These are phyloP conservation scores for Thermothielavioides terrestris DNA, from an alignment of 495 filamentous ascomycete genomes.

Conservation along the genomic window DNA sequence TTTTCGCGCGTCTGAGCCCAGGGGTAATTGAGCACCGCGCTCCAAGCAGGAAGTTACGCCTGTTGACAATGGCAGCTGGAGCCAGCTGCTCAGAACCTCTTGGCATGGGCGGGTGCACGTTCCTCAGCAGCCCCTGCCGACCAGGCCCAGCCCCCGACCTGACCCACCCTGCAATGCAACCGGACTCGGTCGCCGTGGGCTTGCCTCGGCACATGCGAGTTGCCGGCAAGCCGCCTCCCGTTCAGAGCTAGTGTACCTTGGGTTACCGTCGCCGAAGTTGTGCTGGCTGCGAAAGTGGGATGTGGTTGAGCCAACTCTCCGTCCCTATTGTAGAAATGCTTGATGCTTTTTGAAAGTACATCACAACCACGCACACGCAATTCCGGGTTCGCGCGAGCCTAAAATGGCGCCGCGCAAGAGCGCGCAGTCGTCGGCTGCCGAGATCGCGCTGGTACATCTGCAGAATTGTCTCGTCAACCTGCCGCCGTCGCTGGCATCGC, in stretches of 20 bases:
- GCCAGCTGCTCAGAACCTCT: constrained; percentile 6
- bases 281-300: background rate
- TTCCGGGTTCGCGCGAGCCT: background rate
- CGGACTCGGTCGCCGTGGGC: constrained; percentile 2
- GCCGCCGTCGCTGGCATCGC: constrained; percentile 68
- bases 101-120: background rate
- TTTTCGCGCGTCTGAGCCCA: constrained; percentile 13
- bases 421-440: constrained; percentile 57
- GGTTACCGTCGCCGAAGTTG: too few species aligned
- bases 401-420: constrained; percentile 57
- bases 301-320: background rate
- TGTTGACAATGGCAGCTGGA: background rate
- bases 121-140: background rate
- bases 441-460: constrained; percentile 70
- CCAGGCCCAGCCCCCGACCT: too few species aligned
- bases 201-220: constrained; percentile 33
- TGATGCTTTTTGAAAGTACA: background rate
- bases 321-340: too few species aligned
- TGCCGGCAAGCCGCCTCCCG: constrained; percentile 11
- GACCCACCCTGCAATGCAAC: background rate
- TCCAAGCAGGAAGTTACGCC: background rate
- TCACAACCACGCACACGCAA: background rate
- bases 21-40: constrained; percentile 9
- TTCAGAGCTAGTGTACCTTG: too few species aligned
- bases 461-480: constrained; percentile 95